Evolutionary conservation across 2,329 filamentous ascomycete species (phyloP).

Genomic region (Penicillium glabrum): DNA sequence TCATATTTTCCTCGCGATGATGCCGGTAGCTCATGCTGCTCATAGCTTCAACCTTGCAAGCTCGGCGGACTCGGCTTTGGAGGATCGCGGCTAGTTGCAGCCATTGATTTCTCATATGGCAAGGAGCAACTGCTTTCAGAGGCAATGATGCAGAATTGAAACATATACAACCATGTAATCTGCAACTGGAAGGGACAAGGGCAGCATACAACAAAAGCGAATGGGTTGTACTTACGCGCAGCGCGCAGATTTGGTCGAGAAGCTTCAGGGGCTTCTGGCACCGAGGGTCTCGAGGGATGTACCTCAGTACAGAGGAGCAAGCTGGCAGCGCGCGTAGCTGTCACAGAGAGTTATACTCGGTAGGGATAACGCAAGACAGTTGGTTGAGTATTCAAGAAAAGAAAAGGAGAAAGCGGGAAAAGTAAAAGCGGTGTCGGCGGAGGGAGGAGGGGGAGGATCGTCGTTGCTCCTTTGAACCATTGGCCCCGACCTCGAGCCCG

Average conservation of each 20-base stretch:
- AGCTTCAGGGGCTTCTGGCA: conserved; percentile 14
- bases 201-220: background rate
- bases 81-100: background rate
- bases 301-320: conserved; percentile 10
- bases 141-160: background rate
- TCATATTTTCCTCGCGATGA: too few species aligned
- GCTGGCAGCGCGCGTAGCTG: background rate
- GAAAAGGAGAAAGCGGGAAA: conserved; percentile 24
- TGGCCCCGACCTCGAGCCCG: background rate
- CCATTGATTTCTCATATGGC: background rate
- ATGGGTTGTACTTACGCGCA: conserved; percentile 19
- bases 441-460: conserved; percentile 20
- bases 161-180: background rate
- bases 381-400: conserved; percentile 6
- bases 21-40: background rate
- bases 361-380: background rate
- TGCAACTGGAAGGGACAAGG: background rate
- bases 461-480: conserved; percentile 12
- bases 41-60: background rate
- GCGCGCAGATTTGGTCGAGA: conserved; percentile 4
- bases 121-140: background rate
- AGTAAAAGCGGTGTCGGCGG: conserved; percentile 24
- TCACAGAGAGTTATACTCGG: background rate
- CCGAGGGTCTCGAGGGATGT: conserved; percentile 1
- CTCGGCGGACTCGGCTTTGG: background rate